Evolutionary conservation across 225 moss, liverwort and hornwort species (phyloP), one percentile per base, ranked within the genome.

Genomic region (Asterella californica): DNA sequence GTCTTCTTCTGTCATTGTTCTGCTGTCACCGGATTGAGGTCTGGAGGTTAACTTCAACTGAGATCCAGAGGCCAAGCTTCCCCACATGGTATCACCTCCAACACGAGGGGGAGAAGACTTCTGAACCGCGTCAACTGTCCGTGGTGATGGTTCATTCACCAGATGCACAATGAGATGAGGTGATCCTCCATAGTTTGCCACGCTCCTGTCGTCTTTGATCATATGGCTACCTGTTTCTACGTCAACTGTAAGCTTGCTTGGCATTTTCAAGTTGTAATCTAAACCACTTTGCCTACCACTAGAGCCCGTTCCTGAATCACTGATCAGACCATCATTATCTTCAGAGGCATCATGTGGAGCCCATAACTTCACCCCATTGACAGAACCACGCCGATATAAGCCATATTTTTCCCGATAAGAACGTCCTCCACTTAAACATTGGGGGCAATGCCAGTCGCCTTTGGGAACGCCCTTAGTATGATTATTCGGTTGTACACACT

Each of bases 391-490:
- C 18, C 85, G 85, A 18, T 94, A 88, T 11, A 90, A 93, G 15
- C 94, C 97, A 87, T 94, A 94, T 78, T 91, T 97, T 11, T 93
- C 86, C 78, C 90, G 86, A 62, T 90, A 91, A 42, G 80, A 84
- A 15, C 82, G 80, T 49, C 93, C 90, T 76, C 81, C 82, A 78
- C 89, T 97, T 37, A 84, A 73, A 79, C 97, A 97, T 71, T 86
- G 88, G 0, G 84, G 81, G 50, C 97, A 97, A 59, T 93, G 89
- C 97, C 97, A 94, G 33, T 97, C 97, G 79, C 86, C 85, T 72
- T 93, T 92, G 9, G 88, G 84, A 76, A 88, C 83, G 27, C 69
- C 87, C 9, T 85, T 85, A n/a, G 81, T 74, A 46, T 63, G 63
- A 19, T 76, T 79, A 25, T 74, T 84, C 67, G 92, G 38, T 81